Percentiles rank a stretch among this genome's conserved stretches.
Conservation (phyloP, 805 yeast genomes). For the Saturnispora hagleri region DNA sequence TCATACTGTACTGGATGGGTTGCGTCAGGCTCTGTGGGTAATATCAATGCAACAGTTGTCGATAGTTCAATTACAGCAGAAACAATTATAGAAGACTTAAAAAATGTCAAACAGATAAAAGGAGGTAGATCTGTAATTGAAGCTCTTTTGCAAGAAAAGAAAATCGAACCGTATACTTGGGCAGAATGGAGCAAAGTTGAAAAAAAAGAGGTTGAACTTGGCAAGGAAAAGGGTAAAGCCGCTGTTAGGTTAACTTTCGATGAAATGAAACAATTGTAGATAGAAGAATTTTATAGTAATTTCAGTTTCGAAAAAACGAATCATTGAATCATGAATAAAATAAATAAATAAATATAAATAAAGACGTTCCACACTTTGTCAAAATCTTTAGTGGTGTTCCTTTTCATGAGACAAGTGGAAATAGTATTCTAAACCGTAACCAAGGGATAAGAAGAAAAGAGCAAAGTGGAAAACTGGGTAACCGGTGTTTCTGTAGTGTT, state of each 20-base stretch:
- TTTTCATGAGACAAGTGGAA: conserved; percentile 70
- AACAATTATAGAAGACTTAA: conserved; percentile 44
- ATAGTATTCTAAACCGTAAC: conserved; percentile 90
- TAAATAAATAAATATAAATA: conserved; percentile 11
- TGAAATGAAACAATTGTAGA: conserved; percentile 36
- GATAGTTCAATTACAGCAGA: conserved; percentile 73
- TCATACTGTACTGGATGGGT: conserved; percentile 90
- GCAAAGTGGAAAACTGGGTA: conserved; percentile 76
- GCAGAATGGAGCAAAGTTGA: conserved; percentile 56
- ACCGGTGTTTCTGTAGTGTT: conserved; percentile 77
- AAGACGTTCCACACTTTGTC: not conserved
- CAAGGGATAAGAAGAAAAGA: conserved; percentile 55
- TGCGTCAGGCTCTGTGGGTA: conserved; percentile 77
- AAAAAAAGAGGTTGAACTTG: conserved; percentile 40
- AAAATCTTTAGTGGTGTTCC: conserved; percentile 31
- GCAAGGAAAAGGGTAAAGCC: conserved; percentile 39
- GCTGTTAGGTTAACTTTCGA: conserved; percentile 46
- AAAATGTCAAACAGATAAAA: conserved; percentile 16
- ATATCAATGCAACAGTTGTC: conserved; percentile 84
- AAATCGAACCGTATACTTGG: conserved; percentile 42
- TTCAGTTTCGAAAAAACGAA: conserved; percentile 2
- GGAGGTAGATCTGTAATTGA: conserved; percentile 27
- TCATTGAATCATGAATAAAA: conserved; percentile 9
- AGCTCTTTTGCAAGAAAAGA: conserved; percentile 14
- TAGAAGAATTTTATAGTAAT: conserved; percentile 10